A percentile compares a stretch with the other conserved stretches of the same genome.
Conservation (phyloP, 2,329 filamentous ascomycete genomes). For the Ophiostoma piceae region DNA sequence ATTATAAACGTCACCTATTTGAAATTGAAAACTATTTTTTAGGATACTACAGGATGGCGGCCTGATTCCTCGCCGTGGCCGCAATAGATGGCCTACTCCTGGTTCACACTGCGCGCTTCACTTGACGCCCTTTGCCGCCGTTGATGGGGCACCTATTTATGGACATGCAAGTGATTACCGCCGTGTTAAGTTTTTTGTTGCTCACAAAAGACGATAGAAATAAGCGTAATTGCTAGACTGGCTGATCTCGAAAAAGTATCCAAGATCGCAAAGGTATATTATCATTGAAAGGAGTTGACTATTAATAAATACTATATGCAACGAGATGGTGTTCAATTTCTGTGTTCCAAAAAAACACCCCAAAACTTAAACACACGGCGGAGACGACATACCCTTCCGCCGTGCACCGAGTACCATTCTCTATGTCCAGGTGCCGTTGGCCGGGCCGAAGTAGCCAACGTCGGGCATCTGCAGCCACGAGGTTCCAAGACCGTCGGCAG, state of each 20-base stretch:
- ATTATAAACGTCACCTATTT: too few species aligned
- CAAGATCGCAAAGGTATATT: too few species aligned
- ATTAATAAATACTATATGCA: background rate
- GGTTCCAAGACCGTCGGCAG: slow-evolving; percentile 9
- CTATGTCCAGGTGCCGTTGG: background rate
- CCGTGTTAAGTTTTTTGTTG: too few species aligned
- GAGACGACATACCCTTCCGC: background rate
- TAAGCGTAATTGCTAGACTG: too few species aligned
- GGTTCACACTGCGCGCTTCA: background rate
- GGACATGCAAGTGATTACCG: too few species aligned
- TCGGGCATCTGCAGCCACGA: slow-evolving; percentile 15
- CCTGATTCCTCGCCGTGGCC: background rate
- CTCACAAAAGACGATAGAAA: too few species aligned
- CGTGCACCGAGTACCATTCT: background rate
- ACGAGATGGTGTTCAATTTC: background rate
- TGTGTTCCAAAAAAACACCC: too few species aligned
- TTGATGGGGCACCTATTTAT: too few species aligned
- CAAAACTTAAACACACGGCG: background rate
- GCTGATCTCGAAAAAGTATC: too few species aligned
- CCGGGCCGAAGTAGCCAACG: slow-evolving; percentile 22
- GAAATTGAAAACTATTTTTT: background rate
- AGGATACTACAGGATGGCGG: background rate
- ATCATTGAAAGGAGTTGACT: background rate
- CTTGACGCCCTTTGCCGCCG: background rate
- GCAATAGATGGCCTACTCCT: background rate